Conservation (phyloP, 805 yeast genomes). For the Hyphopichia homilentoma region DNA sequence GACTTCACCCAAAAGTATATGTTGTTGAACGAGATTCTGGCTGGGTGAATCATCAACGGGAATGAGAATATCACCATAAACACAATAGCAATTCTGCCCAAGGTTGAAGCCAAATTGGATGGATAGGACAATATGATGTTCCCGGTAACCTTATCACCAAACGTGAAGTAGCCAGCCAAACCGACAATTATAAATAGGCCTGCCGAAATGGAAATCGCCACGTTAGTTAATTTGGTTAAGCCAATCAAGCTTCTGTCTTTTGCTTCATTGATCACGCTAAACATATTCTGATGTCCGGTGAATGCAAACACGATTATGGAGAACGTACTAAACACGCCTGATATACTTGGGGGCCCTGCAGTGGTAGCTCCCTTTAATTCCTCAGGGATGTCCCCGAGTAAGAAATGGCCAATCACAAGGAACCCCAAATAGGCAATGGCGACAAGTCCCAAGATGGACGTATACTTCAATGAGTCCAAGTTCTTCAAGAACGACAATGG, state of each 20-base stretch:
- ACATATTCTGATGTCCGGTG: constrained; percentile 96
- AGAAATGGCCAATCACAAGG: constrained; percentile 69
- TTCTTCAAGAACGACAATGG: constrained; percentile 73
- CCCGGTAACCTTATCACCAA: constrained; percentile 76
- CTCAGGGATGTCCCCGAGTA: constrained; percentile 50
- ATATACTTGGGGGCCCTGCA: constrained; percentile 38
- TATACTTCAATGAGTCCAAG: constrained; percentile 79
- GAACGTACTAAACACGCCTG: constrained; percentile 59
- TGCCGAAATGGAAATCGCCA: constrained; percentile 60
- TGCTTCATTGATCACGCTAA: constrained; percentile 81
- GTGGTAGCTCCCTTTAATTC: constrained; percentile 25
- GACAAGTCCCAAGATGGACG: constrained; percentile 76
- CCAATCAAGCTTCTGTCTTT: constrained; percentile 44
- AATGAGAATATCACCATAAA: constrained; percentile 78
- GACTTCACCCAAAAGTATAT: constrained; percentile 49
- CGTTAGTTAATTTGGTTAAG: constrained; percentile 38
- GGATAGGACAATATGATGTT: constrained; percentile 80
- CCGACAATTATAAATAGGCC: constrained; percentile 70
- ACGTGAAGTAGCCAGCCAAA: constrained; percentile 76
- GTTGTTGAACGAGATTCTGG: constrained; percentile 76
- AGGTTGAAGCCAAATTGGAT: constrained; percentile 56
- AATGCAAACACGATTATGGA: constrained; percentile 94
- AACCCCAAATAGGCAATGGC: constrained; percentile 76
- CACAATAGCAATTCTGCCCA: constrained; percentile 80
- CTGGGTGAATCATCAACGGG: constrained; percentile 89